Evolutionary conservation across 305 asterid genomes (phyloP).

Genomic region (Solanum chacoense): DNA sequence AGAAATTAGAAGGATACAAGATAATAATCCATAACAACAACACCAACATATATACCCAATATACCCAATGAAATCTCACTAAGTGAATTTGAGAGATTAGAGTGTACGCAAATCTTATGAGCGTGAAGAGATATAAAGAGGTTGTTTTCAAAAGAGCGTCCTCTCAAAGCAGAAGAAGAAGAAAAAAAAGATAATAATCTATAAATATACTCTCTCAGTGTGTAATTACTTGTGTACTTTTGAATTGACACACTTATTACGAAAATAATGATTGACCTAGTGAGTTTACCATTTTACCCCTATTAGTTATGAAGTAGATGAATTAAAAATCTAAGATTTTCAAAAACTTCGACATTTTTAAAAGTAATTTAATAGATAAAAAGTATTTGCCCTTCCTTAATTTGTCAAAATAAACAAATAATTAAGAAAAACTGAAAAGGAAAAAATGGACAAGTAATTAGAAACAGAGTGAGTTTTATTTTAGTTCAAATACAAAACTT

Average conservation of each 20-base stretch:
- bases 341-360: accelerated
- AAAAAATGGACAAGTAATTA: too few relatives aligned
- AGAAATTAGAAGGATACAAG: neutral
- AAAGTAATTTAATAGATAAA: neutral
- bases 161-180: neutral
- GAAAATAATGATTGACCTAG: neutral
- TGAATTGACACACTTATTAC: too few relatives aligned
- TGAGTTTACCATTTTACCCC: too few relatives aligned
- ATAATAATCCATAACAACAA: neutral
- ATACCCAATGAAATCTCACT: too few relatives aligned
- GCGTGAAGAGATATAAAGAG: neutral
- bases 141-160: too few relatives aligned
- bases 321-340: too few relatives aligned
- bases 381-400: neutral
- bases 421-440: too few relatives aligned
- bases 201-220: neutral
- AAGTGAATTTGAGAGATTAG: too few relatives aligned
- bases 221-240: accelerated
- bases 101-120: accelerated
- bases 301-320: neutral
- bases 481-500: neutral
- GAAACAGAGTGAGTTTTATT: accelerated
- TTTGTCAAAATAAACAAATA: accelerated
- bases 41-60: neutral
- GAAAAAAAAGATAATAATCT: neutral